Conservation (phyloP, 2,329 filamentous ascomycete genomes). For the Pseudogymnoascus sp. region DNA sequence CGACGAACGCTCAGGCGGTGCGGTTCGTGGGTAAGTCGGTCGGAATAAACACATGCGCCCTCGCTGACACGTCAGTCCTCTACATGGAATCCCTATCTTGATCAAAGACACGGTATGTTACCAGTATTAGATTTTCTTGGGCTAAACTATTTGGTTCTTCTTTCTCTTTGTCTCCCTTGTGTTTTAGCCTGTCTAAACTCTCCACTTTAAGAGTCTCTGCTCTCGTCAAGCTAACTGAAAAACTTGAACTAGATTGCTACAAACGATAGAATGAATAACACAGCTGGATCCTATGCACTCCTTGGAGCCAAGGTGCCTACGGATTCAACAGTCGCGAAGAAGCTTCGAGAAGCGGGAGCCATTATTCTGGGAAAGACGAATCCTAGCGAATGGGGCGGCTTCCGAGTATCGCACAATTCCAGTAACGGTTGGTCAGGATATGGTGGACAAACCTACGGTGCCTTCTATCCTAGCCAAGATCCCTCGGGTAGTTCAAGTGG, state of each 20-base stretch:
- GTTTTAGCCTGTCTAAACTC: too few species aligned
- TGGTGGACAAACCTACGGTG: conserved; percentile 53
- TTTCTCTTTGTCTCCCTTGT: too few species aligned
- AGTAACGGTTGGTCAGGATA: conserved; percentile 57
- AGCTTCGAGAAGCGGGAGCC: conserved; percentile 18
- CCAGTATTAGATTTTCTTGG: background rate
- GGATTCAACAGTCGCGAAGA: conserved; percentile 20
- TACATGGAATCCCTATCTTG: conserved; percentile 50
- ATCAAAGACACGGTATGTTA: conserved; percentile 41
- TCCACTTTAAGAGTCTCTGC: too few species aligned
- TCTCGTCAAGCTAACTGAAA: too few species aligned
- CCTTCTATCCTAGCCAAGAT: conserved; percentile 54
- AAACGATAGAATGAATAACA: conserved; percentile 46
- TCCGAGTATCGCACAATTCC: conserved; percentile 41
- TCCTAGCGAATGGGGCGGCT: conserved; percentile 49
- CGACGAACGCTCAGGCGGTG: conserved; percentile 14
- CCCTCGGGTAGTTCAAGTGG: conserved; percentile 53
- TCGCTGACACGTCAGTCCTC: conserved; percentile 18
- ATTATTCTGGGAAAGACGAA: conserved; percentile 31
- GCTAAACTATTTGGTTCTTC: too few species aligned
- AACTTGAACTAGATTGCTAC: conserved; percentile 47
- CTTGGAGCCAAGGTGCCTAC: conserved; percentile 18
- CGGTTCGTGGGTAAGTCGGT: conserved; percentile 23
- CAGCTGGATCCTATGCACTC: conserved; percentile 20
- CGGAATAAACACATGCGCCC: too few species aligned